Evolutionary conservation across 2,329 filamentous ascomycete species (phyloP), one percentile per base, ranked within the genome.

Genomic region (Aspergillus latus): DNA sequence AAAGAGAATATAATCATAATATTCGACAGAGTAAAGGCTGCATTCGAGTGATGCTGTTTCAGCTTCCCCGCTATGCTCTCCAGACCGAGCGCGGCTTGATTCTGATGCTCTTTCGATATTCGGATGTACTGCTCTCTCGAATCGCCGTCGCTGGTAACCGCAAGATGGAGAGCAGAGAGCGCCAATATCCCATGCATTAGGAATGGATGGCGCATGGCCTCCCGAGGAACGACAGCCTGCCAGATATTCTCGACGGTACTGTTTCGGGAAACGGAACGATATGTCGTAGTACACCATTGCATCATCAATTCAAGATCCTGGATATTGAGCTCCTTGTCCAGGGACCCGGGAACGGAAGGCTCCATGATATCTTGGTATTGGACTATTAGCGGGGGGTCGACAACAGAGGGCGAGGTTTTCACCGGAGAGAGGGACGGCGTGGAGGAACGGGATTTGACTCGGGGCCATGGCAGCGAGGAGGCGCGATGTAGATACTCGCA

Each of bases 161-260:
- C 67, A 2, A 73, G 57, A 42, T 74, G 67, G 2, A 74, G 62
- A 5, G 71, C 69, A 1, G 72, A 72, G 5, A 74, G 55, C 0
- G 72, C 70, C 9, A 73, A 60, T n/a, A 74, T 65, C 3, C 69
- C 70, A 57, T 73, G 70, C 56, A 70, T 68, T 5, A 74, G 57
- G 37, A 65, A 65, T 13, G 68, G 62, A 37, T 68, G 64, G 10
- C 56, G 59, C 52, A 72, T 64, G 9, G 70, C 66, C 39, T 72
- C 63, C 29, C 63, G 62, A 2, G 69, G 69, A 34, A 74, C 63
- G 15, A 61, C 61, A 7, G 60, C 65, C 57, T 72, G 69, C 70
- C 72, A 73, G 11, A 73, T 58, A 4, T 37, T 26, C 53, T 70
- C 65, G 21, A 66, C 66, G 8, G 56, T 30, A 9, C 39, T 42